Conservation (phyloP, 257 asterid genomes). For the Solanum lignicaule region DNA sequence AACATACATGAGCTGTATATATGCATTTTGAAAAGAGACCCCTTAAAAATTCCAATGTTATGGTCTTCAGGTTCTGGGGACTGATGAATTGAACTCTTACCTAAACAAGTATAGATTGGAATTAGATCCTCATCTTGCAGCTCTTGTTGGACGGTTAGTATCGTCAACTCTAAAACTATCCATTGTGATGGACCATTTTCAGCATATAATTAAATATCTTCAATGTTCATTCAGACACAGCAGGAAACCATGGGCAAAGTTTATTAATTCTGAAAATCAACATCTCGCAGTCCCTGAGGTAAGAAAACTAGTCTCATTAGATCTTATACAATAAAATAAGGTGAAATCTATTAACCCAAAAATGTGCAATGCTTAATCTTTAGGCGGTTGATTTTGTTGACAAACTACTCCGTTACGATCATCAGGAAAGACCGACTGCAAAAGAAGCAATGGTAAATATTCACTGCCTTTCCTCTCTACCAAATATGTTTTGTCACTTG, state of each 20-base stretch:
- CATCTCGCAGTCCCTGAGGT: slow-evolving; percentile 77
- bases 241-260: slow-evolving; percentile 25
- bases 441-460: slow-evolving; percentile 87
- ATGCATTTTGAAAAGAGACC: not conserved
- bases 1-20: not conserved
- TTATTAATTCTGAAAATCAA: slow-evolving; percentile 31
- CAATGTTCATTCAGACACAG: slow-evolving; percentile 17
- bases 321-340: not conserved
- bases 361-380: not conserved
- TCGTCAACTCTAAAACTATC: not conserved
- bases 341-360: not conserved
- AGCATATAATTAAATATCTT: not conserved
- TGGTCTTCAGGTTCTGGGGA: slow-evolving; percentile 55
- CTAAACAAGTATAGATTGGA: slow-evolving; percentile 59
- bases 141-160: slow-evolving; percentile 75
- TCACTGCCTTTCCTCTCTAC: not conserved
- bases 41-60: not conserved
- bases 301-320: slow-evolving; percentile 3
- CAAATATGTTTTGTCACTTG: not conserved
- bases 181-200: not conserved
- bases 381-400: slow-evolving; percentile 97
- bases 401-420: slow-evolving; percentile 81
- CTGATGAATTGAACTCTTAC: slow-evolving; percentile 59
- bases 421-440: slow-evolving; percentile 92
- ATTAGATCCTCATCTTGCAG: slow-evolving; percentile 56